A percentile compares a stretch with the other conserved stretches of the same genome.
phyloP scores from a whole-genome alignment of 73 alveolate species.

The Paramecium octaurelia region DNA sequence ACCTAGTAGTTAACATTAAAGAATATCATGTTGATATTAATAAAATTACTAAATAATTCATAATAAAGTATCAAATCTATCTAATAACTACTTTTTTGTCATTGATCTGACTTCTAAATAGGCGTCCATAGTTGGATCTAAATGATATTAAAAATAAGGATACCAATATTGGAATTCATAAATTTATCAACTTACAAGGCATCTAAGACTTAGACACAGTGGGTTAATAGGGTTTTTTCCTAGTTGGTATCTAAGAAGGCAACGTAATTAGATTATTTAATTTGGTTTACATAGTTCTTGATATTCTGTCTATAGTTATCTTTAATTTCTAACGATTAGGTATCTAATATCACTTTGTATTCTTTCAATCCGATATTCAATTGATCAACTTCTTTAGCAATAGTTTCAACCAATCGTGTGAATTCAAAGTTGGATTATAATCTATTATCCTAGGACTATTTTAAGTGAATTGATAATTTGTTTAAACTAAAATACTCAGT shows the following conservation, averaged over 20 bases:
- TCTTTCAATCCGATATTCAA: background rate
- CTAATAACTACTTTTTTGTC: conserved; percentile 14
- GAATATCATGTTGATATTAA: too few species aligned
- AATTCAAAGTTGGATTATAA: conserved; percentile 3
- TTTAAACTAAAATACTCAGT: background rate
- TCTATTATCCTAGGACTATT: background rate
- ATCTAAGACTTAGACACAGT: conserved; percentile 43
- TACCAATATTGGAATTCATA: background rate
- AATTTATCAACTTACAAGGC: conserved; percentile 28
- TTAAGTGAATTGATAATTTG: background rate
- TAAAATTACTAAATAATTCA: background rate
- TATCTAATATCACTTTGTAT: background rate
- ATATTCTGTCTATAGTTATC: background rate
- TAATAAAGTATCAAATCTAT: conserved; percentile 18
- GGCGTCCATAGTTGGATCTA: conserved; percentile 22
- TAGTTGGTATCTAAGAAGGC: background rate
- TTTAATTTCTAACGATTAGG: background rate
- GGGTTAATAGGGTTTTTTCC: background rate
- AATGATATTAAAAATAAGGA: background rate
- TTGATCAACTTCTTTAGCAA: background rate
- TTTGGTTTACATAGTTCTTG: background rate
- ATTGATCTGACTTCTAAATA: conserved; percentile 34
- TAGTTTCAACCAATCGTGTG: background rate
- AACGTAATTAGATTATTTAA: conserved; percentile 8
- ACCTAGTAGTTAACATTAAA: too few species aligned